Percentiles rank a stretch among this genome's conserved stretches.
Evolutionary conservation across 2,329 filamentous ascomycete genomes (phyloP).

Genomic region (Fusarium sublunatum): DNA sequence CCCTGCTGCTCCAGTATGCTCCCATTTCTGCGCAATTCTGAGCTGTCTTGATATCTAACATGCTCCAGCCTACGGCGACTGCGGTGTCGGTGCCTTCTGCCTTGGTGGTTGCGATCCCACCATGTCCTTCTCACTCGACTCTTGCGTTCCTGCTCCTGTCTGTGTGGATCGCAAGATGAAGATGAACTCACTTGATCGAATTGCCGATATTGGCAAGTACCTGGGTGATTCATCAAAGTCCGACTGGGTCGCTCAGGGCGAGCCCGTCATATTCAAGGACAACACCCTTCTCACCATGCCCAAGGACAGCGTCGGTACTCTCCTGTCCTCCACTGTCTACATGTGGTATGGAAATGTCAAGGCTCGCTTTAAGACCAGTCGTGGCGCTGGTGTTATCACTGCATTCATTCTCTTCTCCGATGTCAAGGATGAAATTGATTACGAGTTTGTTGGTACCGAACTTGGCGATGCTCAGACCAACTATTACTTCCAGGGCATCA

Average conservation of each 20-base stretch:
- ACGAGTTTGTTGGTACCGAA: constrained; percentile 89
- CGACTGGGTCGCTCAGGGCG: constrained; percentile 91
- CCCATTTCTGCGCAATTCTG: neutral
- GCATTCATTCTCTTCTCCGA: constrained; percentile 96
- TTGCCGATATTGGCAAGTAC: constrained; percentile 81
- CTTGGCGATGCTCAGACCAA: constrained; percentile 86
- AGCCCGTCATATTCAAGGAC: constrained; percentile 74
- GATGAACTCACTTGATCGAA: constrained; percentile 75
- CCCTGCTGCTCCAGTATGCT: constrained; percentile 82
- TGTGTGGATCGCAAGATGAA: constrained; percentile 81
- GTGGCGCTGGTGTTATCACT: constrained; percentile 90
- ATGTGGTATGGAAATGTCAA: constrained; percentile 98
- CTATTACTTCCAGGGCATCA: constrained; percentile 95
- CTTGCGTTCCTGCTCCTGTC: constrained; percentile 85
- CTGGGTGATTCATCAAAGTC: constrained; percentile 82
- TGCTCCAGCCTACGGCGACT: constrained; percentile 84
- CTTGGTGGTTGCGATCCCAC: constrained; percentile 93
- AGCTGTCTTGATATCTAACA: constrained; percentile 29
- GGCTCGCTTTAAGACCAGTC: constrained; percentile 84
- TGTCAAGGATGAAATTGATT: constrained; percentile 98
- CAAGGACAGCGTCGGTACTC: constrained; percentile 83
- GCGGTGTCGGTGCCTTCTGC: constrained; percentile 93
- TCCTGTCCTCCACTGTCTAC: constrained; percentile 85
- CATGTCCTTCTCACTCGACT: constrained; percentile 83
- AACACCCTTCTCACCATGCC: constrained; percentile 90